Percentiles rank a stretch among this genome's conserved stretches.
These are phyloP conservation scores for Arabis alpina DNA, from an alignment of 345 rosid genomes.

Conservation along the genomic window DNA sequence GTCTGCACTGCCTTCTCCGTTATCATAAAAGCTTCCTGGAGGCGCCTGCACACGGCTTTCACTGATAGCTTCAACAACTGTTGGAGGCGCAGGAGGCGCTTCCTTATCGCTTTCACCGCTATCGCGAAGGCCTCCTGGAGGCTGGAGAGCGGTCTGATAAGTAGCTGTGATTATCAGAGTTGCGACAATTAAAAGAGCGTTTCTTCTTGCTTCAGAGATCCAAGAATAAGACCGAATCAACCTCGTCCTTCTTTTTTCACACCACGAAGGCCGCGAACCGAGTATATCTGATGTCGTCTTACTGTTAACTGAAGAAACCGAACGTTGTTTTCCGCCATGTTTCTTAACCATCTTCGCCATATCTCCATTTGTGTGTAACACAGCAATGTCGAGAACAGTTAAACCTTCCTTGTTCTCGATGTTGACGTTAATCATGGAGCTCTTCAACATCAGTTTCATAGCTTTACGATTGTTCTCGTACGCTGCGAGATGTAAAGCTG, in stretches of 20 bases:
- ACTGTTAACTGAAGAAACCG: not conserved
- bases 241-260: conserved; percentile 1
- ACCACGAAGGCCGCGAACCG: conserved; percentile 3
- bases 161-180: conserved; percentile 46
- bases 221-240: conserved; percentile 11
- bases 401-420: conserved; percentile 19
- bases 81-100: conserved; percentile 39
- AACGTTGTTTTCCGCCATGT: conserved; percentile 5
- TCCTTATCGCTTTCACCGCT: not conserved
- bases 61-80: conserved; percentile 30
- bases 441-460: conserved; percentile 22
- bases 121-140: conserved; percentile 38
- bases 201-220: conserved; percentile 35
- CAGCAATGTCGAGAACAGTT: conserved; percentile 38
- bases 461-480: conserved; percentile 30
- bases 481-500: conserved; percentile 40
- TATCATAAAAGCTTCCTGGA: conserved; percentile 34
- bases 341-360: not conserved
- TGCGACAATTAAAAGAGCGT: conserved; percentile 40
- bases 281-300: conserved; percentile 16
- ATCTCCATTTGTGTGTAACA: conserved; percentile 1
- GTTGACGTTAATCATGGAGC: conserved; percentile 24
- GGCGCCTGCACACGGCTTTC: conserved; percentile 12
- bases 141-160: conserved; percentile 39
- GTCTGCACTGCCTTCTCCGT: not conserved